Evolutionary conservation across 805 yeast genomes (phyloP).

Genomic region (Monosporozyma servazzii): DNA sequence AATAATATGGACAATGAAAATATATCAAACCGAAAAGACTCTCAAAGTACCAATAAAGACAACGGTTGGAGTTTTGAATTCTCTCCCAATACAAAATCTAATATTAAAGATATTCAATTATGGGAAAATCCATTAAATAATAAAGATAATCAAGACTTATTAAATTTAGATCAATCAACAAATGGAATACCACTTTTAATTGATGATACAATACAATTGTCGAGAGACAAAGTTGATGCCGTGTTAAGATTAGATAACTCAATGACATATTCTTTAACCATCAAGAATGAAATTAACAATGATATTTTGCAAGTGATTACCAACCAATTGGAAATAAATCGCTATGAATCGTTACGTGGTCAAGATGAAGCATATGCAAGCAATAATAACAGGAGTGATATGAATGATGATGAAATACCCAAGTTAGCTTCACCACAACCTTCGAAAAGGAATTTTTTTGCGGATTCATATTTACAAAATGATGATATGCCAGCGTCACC

Average conservation of each 20-base stretch:
- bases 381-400: not conserved
- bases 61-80: constrained; percentile 23
- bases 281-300: constrained; percentile 69
- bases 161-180: constrained; percentile 28
- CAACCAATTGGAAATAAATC: constrained; percentile 48
- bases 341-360: not conserved
- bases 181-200: constrained; percentile 54
- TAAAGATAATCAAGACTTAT: constrained; percentile 1
- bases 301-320: constrained; percentile 54
- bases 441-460: constrained; percentile 27
- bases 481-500: constrained; percentile 34
- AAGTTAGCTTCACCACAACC: constrained; percentile 22
- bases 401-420: constrained; percentile 1
- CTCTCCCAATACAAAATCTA: constrained; percentile 55
- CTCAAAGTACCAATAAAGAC: not conserved
- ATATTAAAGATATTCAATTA: constrained; percentile 39
- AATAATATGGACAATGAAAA: not conserved
- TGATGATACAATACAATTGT: constrained; percentile 55
- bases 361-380: not conserved
- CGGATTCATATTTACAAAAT: constrained; percentile 34
- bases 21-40: not conserved
- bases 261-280: constrained; percentile 62
- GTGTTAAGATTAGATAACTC: constrained; percentile 65
- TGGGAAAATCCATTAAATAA: constrained; percentile 10
- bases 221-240: constrained; percentile 58